Base-by-base conservation (phyloP, 768 basidiomycete genomes). In the Piloderma croceum region DNA sequence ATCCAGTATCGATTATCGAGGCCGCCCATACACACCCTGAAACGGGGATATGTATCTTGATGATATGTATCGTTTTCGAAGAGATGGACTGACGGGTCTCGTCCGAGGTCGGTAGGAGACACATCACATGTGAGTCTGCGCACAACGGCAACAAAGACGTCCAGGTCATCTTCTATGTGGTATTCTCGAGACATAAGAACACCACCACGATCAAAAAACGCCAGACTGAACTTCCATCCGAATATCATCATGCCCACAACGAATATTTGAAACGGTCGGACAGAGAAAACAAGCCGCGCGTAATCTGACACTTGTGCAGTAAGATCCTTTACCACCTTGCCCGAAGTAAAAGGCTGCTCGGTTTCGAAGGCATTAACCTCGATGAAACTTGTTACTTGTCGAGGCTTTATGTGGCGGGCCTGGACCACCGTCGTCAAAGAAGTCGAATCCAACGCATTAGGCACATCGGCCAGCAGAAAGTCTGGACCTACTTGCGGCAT, bases 201-300 rank as follows among this genome's bases (percentile, higher is more conserved):
- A 7, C 62, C 62, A 19, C 41, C 54, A 27, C 57, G 57, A 37
- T 62, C 61, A 38, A 58, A 61, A 29, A 62, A 58, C 12, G 44
- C 57, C 29, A 62, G 58, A 24, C 47, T 54, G 39, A 63, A 63
- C 12, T 51, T 21, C 11, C 40, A 39, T 7, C 61, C 59, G 35
- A 50, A 60, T 36, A 62, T 57, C 13, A 63, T 47, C 9, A 61
- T 27, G 24, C 50, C 53, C 25, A 60, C 42, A 5, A 53, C 56
- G 45, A 58, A 61, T 22, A 61, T 48, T 36, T 51, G 50, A 46
- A 61, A 62, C 1, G 62, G 59, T 6, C 52, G 50, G 13, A 45
- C 42, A 15, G 55, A 56, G 38, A 60, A 33, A 42, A 53, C 50
- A 10, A 58, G 59, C 19, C 58, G 51, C 6, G 56, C 59, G 31